Conservation (phyloP, 2,329 filamentous ascomycete species). For the Elsinoe fawcettii region DNA sequence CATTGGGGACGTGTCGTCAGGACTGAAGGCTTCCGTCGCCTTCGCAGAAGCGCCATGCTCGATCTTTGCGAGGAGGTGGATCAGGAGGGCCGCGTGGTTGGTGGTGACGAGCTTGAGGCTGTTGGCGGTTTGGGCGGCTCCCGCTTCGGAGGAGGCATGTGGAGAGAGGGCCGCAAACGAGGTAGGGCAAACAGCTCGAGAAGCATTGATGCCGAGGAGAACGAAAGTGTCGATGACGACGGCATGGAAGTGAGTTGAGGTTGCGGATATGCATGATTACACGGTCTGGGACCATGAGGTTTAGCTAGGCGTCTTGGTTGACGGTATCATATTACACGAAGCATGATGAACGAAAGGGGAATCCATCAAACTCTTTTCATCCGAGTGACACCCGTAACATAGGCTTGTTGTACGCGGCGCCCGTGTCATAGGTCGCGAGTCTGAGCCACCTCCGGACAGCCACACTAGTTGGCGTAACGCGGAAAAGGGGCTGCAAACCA, state of each 20-base stretch:
- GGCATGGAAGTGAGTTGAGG: constrained; percentile 25
- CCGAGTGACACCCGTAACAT: background rate
- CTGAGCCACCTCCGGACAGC: background rate
- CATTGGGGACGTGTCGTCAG: constrained; percentile 94
- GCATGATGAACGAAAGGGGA: background rate
- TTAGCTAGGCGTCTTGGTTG: constrained; percentile 5
- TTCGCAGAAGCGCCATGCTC: constrained; percentile 72
- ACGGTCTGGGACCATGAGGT: background rate
- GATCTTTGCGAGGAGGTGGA: constrained; percentile 92
- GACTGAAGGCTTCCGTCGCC: constrained; percentile 73
- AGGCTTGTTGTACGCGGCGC: background rate
- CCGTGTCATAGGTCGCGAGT: background rate
- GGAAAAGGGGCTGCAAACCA: constrained; percentile 1
- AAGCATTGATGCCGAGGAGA: constrained; percentile 28
- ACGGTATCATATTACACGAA: background rate
- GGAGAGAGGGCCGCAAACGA: constrained; percentile 36
- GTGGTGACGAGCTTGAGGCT: constrained; percentile 71
- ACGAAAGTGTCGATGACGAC: constrained; percentile 24
- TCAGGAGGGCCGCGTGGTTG: constrained; percentile 81
- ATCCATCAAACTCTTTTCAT: background rate
- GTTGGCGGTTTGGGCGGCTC: constrained; percentile 47
- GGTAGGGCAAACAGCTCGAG: constrained; percentile 36
- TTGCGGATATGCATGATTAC: background rate
- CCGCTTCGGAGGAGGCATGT: constrained; percentile 35
- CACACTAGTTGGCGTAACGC: background rate